These are phyloP conservation scores for Beauveria sp. DNA, from an alignment of 2,329 filamentous ascomycete genomes.

Conservation along the genomic window DNA sequence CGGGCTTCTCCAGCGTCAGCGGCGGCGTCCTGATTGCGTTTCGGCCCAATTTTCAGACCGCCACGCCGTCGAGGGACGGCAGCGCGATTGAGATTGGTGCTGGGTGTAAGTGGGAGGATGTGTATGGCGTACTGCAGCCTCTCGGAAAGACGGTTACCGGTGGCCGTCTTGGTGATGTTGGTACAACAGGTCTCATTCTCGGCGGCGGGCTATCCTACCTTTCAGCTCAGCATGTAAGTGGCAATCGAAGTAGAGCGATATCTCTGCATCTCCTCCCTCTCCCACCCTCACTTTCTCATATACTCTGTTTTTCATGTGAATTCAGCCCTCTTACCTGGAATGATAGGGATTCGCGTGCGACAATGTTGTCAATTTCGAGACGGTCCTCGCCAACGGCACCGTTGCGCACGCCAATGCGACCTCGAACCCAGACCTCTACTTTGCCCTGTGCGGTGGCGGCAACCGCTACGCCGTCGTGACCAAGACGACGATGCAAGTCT, in stretches of 20 bases:
- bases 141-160: constrained; percentile 27
- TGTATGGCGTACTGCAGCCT: constrained; percentile 25
- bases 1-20: constrained; percentile 24
- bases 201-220: constrained; percentile 24
- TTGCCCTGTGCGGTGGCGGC: constrained; percentile 37
- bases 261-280: neutral
- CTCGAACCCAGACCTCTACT: constrained; percentile 32
- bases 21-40: constrained; percentile 30
- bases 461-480: constrained; percentile 38
- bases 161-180: constrained; percentile 22
- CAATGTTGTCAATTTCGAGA: constrained; percentile 30
- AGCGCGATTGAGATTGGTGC: constrained; percentile 30
- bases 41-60: constrained; percentile 20
- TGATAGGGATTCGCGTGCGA: constrained; percentile 31
- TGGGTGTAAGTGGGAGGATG: constrained; percentile 32
- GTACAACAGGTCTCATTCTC: constrained; percentile 20
- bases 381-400: constrained; percentile 34
- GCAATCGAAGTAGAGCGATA: neutral
- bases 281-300: neutral
- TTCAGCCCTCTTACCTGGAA: no score
- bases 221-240: constrained; percentile 21
- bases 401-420: constrained; percentile 30
- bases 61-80: constrained; percentile 12
- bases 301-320: neutral
- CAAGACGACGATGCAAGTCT: constrained; percentile 6